Evolutionary conservation across 352 stramenopile species (phyloP).

Genomic region (Pythium brachiatum): DNA sequence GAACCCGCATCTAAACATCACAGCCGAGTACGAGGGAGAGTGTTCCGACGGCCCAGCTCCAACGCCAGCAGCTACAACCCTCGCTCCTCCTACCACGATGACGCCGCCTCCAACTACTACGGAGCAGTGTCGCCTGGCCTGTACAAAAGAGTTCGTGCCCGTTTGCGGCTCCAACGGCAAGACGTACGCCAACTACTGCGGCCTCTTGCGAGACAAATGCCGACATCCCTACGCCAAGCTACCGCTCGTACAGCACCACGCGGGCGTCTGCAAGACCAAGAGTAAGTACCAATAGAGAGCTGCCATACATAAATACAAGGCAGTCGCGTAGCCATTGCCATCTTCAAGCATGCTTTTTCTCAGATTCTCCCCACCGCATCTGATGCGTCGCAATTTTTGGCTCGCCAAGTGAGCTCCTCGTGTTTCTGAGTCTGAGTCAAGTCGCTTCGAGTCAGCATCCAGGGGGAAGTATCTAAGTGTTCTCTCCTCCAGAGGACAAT

Average conservation of each 20-base stretch:
- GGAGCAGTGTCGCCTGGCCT: conserved; percentile 8
- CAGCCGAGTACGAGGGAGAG: conserved; percentile 20
- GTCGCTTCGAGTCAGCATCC: conserved; percentile 3
- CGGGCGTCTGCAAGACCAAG: neutral
- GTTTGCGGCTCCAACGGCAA: conserved; percentile 25
- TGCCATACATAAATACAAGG: neutral
- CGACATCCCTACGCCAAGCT: neutral
- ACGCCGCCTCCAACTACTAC: neutral
- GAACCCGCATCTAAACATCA: conserved; percentile 23
- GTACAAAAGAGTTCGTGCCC: conserved; percentile 1
- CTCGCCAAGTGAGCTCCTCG: neutral
- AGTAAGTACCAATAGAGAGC: neutral
- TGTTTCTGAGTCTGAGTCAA: conserved; percentile 8
- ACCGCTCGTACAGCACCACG: neutral
- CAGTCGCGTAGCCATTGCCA: neutral
- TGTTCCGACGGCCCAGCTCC: conserved; percentile 12
- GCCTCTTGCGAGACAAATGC: conserved; percentile 14
- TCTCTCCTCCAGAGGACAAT: conserved; percentile 25
- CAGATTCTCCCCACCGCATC: too few species aligned
- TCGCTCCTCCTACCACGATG: neutral
- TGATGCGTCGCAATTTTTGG: too few species aligned
- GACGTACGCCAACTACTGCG: conserved; percentile 24
- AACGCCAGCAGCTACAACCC: neutral
- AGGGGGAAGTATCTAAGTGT: too few species aligned
- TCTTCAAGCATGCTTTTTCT: too few species aligned